Base-by-base conservation (phyloP, 768 basidiomycete genomes). In the Nidula microcarpa region DNA sequence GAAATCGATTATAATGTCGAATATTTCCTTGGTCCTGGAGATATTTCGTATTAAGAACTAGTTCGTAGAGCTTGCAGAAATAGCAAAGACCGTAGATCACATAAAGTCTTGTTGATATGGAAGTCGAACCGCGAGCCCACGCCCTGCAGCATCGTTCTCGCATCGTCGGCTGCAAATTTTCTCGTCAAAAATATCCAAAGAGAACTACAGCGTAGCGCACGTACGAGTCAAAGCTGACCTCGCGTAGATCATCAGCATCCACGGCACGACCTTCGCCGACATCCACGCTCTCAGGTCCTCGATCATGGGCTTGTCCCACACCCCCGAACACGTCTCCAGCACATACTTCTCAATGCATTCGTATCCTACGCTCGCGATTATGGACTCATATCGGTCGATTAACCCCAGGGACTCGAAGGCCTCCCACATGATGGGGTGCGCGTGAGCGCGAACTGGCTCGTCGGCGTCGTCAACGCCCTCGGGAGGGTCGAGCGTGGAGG, bases 1-100 rank as follows among this genome's bases (percentile, higher is more conserved):
- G 60, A 84, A 95, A 61, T 96, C 92, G 52, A 98, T 86, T 53
- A 98, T 96, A 52, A 98, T 97, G 58, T 96, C 93, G 63, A 97
- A 98, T 16, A 98, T 87, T 66, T 98, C 95, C 47, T 74, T 77
- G 53, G 84, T 87, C 34, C 86, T 87, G 55, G 14, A 14, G 14
- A 37, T 6, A 16, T 50, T 36, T 17, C 36, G 49, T 32, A 35
- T 36, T n/a, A 11, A 14, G 14, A 51, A n/a, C 39, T 41, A 13
- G n/a, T 23, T 47, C n/a, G 18, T 17, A 17, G 6, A 32, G 30
- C 8, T 32, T 4, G 36, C 8, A 23, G 2, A 5, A 23, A 39
- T 51, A 17, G 32, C 35, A 65, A 79, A 36, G 52, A 91, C 93
- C 94, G 75, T 50, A 96, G 71, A 65, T 94, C 90, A 63, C 89